Conservation (phyloP, 345 rosid species). For the Pistacia vera region DNA sequence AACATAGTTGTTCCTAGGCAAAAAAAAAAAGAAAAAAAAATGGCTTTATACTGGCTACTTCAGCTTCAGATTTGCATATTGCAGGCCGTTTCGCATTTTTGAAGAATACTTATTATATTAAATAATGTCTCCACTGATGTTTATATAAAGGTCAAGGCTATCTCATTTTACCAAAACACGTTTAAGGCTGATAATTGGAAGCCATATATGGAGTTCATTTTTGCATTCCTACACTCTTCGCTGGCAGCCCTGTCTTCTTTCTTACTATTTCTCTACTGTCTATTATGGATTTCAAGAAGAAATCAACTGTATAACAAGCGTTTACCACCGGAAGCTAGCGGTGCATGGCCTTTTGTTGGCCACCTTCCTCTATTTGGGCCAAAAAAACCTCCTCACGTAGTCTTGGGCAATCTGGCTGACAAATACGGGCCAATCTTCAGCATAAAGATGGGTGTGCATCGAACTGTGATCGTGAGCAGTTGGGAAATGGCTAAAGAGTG, state of each 20-base stretch:
- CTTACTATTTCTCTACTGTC: background rate
- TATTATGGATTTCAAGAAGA: background rate
- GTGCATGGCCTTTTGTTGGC: conserved; percentile 32
- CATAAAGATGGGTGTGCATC: conserved; percentile 26
- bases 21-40: background rate
- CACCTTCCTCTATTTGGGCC: conserved; percentile 38
- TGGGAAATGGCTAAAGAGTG: conserved; percentile 36
- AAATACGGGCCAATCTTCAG: conserved; percentile 32
- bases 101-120: background rate
- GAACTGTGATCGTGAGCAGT: conserved; percentile 26
- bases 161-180: background rate
- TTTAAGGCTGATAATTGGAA: background rate
- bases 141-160: background rate
- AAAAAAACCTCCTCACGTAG: conserved; percentile 6
- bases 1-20: background rate
- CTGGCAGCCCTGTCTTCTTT: background rate
- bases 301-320: background rate
- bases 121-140: background rate
- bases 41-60: background rate
- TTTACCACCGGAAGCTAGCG: conserved; percentile 22
- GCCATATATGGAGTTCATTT: background rate
- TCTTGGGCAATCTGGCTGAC: conserved; percentile 28
- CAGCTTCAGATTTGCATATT: background rate
- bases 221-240: background rate
- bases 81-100: background rate